These are phyloP conservation scores for Straminergon stramineum DNA, from an alignment of 225 moss, liverwort and hornwort species.

Conservation along the genomic window DNA sequence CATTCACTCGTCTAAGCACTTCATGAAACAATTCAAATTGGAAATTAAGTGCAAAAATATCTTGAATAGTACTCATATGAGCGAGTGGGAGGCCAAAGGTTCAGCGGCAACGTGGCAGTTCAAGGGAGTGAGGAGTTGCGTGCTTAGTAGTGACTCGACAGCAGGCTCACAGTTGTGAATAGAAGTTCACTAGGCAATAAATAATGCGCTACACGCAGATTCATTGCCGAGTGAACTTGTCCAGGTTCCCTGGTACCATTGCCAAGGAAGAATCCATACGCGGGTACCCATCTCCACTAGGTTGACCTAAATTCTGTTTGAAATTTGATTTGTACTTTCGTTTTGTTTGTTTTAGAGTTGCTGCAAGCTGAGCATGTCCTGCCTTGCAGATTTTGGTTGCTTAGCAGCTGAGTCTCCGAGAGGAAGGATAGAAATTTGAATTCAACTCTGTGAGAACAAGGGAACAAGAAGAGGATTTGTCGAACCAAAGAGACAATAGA, in stretches of 20 bases:
- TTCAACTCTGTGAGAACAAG: background rate
- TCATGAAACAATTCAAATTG: no score
- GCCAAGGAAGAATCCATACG: background rate
- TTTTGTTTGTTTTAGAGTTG: background rate
- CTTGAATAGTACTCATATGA: no score
- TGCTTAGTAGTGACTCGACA: no score
- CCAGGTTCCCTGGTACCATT: background rate
- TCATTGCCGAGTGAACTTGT: no score
- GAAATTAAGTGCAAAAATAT: no score
- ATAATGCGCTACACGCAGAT: no score
- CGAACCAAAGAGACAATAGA: background rate
- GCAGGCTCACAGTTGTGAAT: no score
- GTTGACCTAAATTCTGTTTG: background rate
- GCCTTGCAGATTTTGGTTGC: background rate
- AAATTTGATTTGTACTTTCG: background rate
- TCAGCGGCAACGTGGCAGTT: no score
- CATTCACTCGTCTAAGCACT: no score
- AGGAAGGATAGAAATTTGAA: background rate
- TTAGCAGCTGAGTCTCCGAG: constrained; percentile 5
- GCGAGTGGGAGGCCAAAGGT: no score
- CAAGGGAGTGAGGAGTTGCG: no score
- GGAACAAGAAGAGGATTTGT: background rate
- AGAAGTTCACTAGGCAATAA: no score
- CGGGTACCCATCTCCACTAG: background rate
- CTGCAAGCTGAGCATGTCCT: background rate